Evolutionary conservation across 495 filamentous ascomycete genomes (phyloP), one percentile per base, ranked within the genome.

Genomic region (Gamarada debralockiae): DNA sequence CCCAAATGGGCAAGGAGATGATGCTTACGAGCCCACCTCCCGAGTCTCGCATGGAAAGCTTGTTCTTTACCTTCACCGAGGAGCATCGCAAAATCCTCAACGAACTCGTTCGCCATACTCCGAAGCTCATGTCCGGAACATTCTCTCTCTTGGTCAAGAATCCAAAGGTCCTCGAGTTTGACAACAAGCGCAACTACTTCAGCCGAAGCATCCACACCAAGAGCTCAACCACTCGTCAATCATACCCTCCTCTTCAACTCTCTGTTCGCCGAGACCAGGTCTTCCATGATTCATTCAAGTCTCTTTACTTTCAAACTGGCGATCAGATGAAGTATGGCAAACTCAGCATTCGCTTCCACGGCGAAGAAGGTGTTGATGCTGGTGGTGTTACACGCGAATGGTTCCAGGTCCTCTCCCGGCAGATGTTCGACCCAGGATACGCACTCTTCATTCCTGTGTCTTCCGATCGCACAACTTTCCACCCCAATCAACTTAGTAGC

Each of bases 181-280:
- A 99, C 67, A 99, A 97, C 73, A 99, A 99, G 78, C 92, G 95
- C 60, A 97, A 95, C 67, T 99, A 93, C 78, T 99, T 99, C 74
- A 97, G 80, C 67, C 87, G 95, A 39, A 88, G 87, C 57, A 78
- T 99, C 17, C 93, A 97, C 67, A 77, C 82, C 31, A 88, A 92
- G 49, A 75, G 73, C 6, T 76, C 77, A 12, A 82, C 89, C 58
- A 61, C 47, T 20, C 73, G 77, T 14, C 72, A 73, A 24, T 67
- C 73, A 38, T 78, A 74, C 54, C 84, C 85, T 52, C 77, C 95
- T 51, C 76, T 99, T 42, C 92, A 97, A 66, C 80, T 99, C 38
- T 82, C 79, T 57, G 88, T 97, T 47, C 88, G 93, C 56, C 87
- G 93, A 63, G 91, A 97, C 55, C 87, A 95, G 53, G 92, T 97